phyloP scores from a whole-genome alignment of 2,329 filamentous ascomycete species.

The Calonectria hongkongensis region DNA sequence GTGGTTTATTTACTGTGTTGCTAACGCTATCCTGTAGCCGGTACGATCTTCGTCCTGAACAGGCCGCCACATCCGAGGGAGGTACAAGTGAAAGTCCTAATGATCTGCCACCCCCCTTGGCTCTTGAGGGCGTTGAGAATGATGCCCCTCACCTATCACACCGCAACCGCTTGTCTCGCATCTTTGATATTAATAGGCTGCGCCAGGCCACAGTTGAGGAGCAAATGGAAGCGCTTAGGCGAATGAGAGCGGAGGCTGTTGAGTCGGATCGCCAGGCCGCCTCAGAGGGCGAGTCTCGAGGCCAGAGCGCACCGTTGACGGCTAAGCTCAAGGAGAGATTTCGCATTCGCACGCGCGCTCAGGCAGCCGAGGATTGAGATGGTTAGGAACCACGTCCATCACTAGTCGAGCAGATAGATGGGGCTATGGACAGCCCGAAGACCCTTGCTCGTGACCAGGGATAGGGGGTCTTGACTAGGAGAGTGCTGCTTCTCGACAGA shows the following conservation, averaged over 20 bases:
- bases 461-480: background rate
- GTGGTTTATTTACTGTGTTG: conserved; percentile 10
- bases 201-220: conserved; percentile 77
- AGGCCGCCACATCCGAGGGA: conserved; percentile 50
- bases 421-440: background rate
- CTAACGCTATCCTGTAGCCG: conserved; percentile 64
- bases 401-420: background rate
- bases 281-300: conserved; percentile 59
- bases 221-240: conserved; percentile 76
- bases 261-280: conserved; percentile 46
- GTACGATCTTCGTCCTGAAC: conserved; percentile 70
- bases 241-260: conserved; percentile 58
- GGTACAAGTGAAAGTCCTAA: conserved; percentile 48
- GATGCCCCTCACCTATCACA: conserved; percentile 59
- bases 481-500: background rate
- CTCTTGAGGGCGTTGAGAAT: conserved; percentile 60
- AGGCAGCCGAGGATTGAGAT: conserved; percentile 53
- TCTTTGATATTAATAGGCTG: conserved; percentile 74
- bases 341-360: conserved; percentile 69
- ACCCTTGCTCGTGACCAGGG: background rate
- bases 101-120: conserved; percentile 64
- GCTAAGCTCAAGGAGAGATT: conserved; percentile 72
- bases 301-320: conserved; percentile 66
- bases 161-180: conserved; percentile 68
- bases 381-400: conserved; percentile 34